Evolutionary conservation across 192 early-diverging fungal genomes (phyloP).

Genomic region (Dissophora ornata): DNA sequence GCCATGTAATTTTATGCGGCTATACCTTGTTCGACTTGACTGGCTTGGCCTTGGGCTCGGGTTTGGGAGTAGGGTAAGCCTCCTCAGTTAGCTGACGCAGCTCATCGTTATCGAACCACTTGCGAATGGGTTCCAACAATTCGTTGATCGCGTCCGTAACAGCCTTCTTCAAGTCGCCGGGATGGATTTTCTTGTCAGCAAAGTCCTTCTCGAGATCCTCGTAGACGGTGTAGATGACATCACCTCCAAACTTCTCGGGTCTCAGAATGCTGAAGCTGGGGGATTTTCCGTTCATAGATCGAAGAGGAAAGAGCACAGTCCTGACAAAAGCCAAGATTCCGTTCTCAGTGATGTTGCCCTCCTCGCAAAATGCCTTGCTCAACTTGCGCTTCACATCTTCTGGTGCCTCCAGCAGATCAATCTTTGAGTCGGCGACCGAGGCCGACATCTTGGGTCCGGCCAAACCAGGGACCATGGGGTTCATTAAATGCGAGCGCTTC

Average conservation of each 20-base stretch:
- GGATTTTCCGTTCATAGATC: slow-evolving; percentile 68
- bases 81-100: slow-evolving; percentile 75
- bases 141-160: slow-evolving; percentile 85
- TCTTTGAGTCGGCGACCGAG: slow-evolving; percentile 97
- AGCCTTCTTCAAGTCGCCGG: slow-evolving; percentile 93
- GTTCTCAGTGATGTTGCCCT: slow-evolving; percentile 92
- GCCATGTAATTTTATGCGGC: no score
- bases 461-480: slow-evolving; percentile 96
- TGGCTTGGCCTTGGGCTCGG: slow-evolving; percentile 61
- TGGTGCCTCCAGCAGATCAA: slow-evolving; percentile 91
- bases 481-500: slow-evolving; percentile 98
- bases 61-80: slow-evolving; percentile 84
- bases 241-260: slow-evolving; percentile 92
- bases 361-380: slow-evolving; percentile 96
- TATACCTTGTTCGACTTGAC: slow-evolving; percentile 68
- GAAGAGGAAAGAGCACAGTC: slow-evolving; percentile 89
- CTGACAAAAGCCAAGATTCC: slow-evolving; percentile 92
- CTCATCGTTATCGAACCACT: slow-evolving; percentile 74
- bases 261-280: slow-evolving; percentile 77
- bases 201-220: slow-evolving; percentile 88
- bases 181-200: slow-evolving; percentile 87
- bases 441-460: slow-evolving; percentile 96
- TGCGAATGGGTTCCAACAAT: slow-evolving; percentile 89
- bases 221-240: slow-evolving; percentile 77
- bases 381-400: slow-evolving; percentile 87